Evolutionary conservation across 129 eudicot species (phyloP), one percentile per base, ranked within the genome.

Genomic region (Heracleum sosnowskyi): DNA sequence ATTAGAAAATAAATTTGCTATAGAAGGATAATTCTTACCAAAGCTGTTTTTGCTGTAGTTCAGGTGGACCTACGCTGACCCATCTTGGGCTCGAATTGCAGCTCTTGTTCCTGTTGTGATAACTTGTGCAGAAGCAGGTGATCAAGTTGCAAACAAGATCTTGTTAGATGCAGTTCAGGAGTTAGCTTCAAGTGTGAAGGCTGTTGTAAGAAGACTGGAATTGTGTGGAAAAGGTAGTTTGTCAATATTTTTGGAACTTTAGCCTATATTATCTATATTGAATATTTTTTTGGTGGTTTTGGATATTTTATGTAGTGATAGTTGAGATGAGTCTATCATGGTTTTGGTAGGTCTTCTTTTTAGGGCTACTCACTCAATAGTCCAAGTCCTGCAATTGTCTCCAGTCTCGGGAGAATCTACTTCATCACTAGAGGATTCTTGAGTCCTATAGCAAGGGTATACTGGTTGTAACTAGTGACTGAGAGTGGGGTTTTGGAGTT

Each of bases 11-110:
- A 6, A 57, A n/a, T 60, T 12, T 60, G 68, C 16, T 60, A 60
- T n/a, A 60, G 11, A 22, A 55, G 29, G 33, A 60, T 10, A 34
- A 60, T 60, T 60, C 68, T 60, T 60, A 60, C 33, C 33, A 26
- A n/a, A 9, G 6, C 1, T 26, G 28, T 70, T 64, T 26, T 79
- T 39, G 44, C 83, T 86, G 76, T 69, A 40, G 75, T 90, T 79
- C 77, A 93, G 98, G 93, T 93, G 98, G 97, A 91, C 97, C 12
- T 93, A 93, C 77, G 88, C 91, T 40, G 97, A 93, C 84, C 89
- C 97, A 42, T 91, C 97, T 73, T 93, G 98, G 98, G 98, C 98
- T 44, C 91, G 98, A 24, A 93, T 93, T 68, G 98, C 98, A 44
- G 88, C 90, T 62, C 90, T 93, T 77, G 92, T 89, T 66, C 98